These are phyloP conservation scores for Candida tropicalis DNA, from an alignment of 1,139 yeast species.

Conservation along the genomic window DNA sequence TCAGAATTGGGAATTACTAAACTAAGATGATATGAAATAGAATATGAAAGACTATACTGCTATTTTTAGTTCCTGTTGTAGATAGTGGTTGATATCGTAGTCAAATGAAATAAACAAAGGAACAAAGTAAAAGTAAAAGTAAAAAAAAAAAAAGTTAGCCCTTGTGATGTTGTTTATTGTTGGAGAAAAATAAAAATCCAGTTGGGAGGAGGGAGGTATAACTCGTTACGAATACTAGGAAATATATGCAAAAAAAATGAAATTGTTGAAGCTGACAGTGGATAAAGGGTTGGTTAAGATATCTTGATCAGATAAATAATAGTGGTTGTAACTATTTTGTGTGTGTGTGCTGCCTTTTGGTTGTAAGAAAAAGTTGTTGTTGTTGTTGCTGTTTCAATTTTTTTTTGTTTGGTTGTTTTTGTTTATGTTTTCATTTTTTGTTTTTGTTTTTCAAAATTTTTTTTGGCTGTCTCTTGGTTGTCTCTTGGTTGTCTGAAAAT, in stretches of 20 bases:
- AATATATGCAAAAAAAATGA: too few relatives aligned
- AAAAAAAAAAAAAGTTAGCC: too few relatives aligned
- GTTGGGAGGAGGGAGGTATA: too few relatives aligned
- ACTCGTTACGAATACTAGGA: not conserved
- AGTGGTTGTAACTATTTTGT: too few relatives aligned
- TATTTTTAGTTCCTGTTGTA: too few relatives aligned
- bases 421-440: slow-evolving; percentile 4
- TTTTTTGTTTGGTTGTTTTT: too few relatives aligned
- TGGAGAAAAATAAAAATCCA: not conserved
- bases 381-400: slow-evolving; percentile 5
- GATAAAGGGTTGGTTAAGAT: not conserved
- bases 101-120: not conserved
- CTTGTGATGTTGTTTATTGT: not conserved
- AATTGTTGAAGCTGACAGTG: not conserved
- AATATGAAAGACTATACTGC: too few relatives aligned
- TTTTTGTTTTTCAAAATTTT: not conserved
- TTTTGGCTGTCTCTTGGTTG: too few relatives aligned
- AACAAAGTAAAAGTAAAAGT: too few relatives aligned
- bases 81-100: slow-evolving; percentile 1
- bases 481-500: slow-evolving; percentile 1
- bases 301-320: too few relatives aligned
- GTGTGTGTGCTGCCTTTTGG: not conserved
- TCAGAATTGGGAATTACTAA: not conserved
- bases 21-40: too few relatives aligned
- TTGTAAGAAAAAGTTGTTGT: slow-evolving; percentile 1